These are phyloP conservation scores for Plicaturopsis crispa DNA, from an alignment of 768 basidiomycete genomes.

Conservation along the genomic window DNA sequence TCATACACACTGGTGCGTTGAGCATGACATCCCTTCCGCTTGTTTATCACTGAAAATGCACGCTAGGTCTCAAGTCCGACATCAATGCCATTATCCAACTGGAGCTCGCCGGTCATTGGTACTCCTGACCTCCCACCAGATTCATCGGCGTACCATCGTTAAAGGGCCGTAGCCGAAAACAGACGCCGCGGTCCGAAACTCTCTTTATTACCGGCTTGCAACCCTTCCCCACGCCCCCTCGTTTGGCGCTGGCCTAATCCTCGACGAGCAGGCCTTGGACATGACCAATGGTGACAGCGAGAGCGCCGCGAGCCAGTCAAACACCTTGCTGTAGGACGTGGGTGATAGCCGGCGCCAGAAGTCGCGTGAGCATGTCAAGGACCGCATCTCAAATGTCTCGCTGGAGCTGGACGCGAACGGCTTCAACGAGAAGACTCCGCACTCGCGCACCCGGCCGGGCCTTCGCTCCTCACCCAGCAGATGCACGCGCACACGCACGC, in stretches of 20 bases:
- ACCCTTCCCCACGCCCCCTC: slow-evolving; percentile 83
- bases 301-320: slow-evolving; percentile 21
- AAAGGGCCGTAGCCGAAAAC: slow-evolving; percentile 92
- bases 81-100: slow-evolving; percentile 88
- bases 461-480: slow-evolving; percentile 70
- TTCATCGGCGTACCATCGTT: slow-evolving; percentile 91
- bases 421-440: slow-evolving; percentile 30
- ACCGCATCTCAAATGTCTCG: slow-evolving; percentile 42
- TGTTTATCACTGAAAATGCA: slow-evolving; percentile 2
- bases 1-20: slow-evolving; percentile 82
- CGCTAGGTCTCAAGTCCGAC: slow-evolving; percentile 86
- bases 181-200: slow-evolving; percentile 81
- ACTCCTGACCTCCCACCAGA: slow-evolving; percentile 39
- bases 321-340: slow-evolving; percentile 16
- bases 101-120: slow-evolving; percentile 56
- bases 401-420: slow-evolving; percentile 28
- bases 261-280: slow-evolving; percentile 86
- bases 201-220: slow-evolving; percentile 89
- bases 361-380: slow-evolving; percentile 36
- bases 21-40: neutral
- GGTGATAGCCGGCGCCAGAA: no score
- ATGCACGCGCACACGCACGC: slow-evolving; percentile 35
- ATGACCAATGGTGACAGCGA: slow-evolving; percentile 83
- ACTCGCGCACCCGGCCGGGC: slow-evolving; percentile 40
- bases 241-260: slow-evolving; percentile 57